Evolutionary conservation across 129 eudicot species (phyloP), one percentile per base, ranked within the genome.

Genomic region (Lonicera japonica): DNA sequence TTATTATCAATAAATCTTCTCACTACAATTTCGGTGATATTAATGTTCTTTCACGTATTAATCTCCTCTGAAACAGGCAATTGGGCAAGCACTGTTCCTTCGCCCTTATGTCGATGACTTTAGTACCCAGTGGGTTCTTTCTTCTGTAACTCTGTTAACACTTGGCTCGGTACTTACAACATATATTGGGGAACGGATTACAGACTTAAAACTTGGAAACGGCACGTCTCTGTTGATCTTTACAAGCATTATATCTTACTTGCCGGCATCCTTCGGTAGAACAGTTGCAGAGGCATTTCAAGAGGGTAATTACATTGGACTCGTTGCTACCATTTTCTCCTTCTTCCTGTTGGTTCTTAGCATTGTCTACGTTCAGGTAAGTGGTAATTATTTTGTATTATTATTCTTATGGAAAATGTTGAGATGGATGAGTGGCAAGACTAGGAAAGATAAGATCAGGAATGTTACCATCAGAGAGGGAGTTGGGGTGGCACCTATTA

Each of bases 241-340:
- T 76, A 94, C 99, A 50, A 94, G 88, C 78, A 94, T 94, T 65
- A 94, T 94, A 70, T 94, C 99, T 34, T 94, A 94, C 69, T 68
- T 94, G 82, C 99, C 99, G 10, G 96, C 99, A 41, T 88, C 99
- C 10, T 88, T 94, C 60, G 99, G 99, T 47, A 85, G 99, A 74
- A 94, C 99, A 23, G 89, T 65, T 68, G 87, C 96, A 6, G 78
- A 94, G 71, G 99, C 96, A 58, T 85, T 78, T 62, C 85, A 94
- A 73, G 96, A 85, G 41, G 96, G 95, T 67, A 94, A 94, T 70
- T 94, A 88, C 70, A 55, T 73, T 64, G 99, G 99, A 38, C 83
- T 94, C 17, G 71, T 56, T 34, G 88, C 86, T 77, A 88, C 79
- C 43, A 21, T 94, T 58, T 46, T 77, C 66, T 88, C 99, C 51